A percentile compares a stretch with the other conserved stretches of the same genome.
Evolutionary conservation across 176 grass and related monocot genomes (phyloP).

Genomic region (Phyllostachys edulis): DNA sequence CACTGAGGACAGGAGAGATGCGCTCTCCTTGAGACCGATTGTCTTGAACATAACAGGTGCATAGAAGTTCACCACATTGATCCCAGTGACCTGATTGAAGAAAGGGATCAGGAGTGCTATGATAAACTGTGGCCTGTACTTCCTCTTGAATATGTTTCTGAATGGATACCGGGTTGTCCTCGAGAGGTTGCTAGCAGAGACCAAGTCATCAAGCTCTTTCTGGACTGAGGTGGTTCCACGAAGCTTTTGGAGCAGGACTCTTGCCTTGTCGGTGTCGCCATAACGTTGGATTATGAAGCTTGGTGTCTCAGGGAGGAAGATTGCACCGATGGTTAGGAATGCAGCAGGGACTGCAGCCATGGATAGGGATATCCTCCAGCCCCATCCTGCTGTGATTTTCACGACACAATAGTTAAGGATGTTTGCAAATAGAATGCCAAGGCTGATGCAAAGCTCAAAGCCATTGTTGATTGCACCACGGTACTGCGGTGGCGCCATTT

Average conservation of each 20-base stretch:
- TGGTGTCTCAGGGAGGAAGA: conserved; percentile 85
- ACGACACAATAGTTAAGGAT: conserved; percentile 77
- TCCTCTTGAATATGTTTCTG: conserved; percentile 52
- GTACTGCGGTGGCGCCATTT: conserved; percentile 75
- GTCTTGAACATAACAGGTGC: conserved; percentile 62
- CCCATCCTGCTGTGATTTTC: conserved; percentile 48
- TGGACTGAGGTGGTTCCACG: conserved; percentile 61
- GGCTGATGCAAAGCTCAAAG: conserved; percentile 72
- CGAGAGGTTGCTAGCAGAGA: conserved; percentile 53
- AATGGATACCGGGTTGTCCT: conserved; percentile 45
- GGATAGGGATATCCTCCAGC: conserved; percentile 84
- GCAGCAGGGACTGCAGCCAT: conserved; percentile 69
- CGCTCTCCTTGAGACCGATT: conserved; percentile 53
- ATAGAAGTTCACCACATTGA: conserved; percentile 85
- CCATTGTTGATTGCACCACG: conserved; percentile 79
- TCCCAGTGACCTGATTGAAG: conserved; percentile 74
- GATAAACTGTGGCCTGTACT: conserved; percentile 77
- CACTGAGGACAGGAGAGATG: conserved; percentile 49
- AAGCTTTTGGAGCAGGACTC: conserved; percentile 58
- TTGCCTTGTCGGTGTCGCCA: conserved; percentile 44
- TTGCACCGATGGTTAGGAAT: conserved; percentile 53
- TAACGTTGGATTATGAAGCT: conserved; percentile 65
- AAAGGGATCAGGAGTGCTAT: conserved; percentile 59
- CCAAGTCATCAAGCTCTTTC: conserved; percentile 74
- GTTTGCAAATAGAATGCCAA: conserved; percentile 77